Evolutionary conservation across 768 basidiomycete genomes (phyloP).

Genomic region (Xanthoconium purpureum): DNA sequence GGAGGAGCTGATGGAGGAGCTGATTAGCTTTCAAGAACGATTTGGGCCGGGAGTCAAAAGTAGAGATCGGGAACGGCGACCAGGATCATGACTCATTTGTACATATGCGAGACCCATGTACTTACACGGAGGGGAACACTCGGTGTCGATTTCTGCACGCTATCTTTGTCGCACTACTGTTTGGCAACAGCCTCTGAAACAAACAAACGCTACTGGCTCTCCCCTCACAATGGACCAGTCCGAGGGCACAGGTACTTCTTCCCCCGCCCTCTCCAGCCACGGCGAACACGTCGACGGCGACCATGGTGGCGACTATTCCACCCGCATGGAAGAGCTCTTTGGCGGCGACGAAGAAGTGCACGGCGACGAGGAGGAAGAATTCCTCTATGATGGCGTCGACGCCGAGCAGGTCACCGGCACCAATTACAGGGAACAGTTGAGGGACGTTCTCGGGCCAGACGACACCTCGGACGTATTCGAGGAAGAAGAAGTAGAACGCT

Average conservation of each 20-base stretch:
- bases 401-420: conserved; percentile 41
- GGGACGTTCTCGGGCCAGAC: conserved; percentile 70
- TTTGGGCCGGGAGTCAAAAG: conserved; percentile 61
- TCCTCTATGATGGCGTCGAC: conserved; percentile 74
- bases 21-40: conserved; percentile 84
- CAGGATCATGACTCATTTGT: conserved; percentile 30
- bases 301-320: conserved; percentile 24
- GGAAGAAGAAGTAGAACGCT: conserved; percentile 45
- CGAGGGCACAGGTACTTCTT: conserved; percentile 1
- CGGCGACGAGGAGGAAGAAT: conserved; percentile 57
- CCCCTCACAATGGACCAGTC: conserved; percentile 9
- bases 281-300: conserved; percentile 24
- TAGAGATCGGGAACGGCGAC: conserved; percentile 53
- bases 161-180: conserved; percentile 25
- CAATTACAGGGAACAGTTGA: conserved; percentile 65
- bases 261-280: conserved; percentile 14
- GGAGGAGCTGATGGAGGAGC: conserved; percentile 88
- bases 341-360: conserved; percentile 44
- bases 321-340: conserved; percentile 27
- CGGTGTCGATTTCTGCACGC: conserved; percentile 9
- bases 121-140: neutral
- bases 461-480: conserved; percentile 48
- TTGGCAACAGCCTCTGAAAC: conserved; percentile 26
- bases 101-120: neutral
- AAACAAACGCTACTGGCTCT: conserved; percentile 20